Percentiles rank a stretch among this genome's conserved stretches.
phyloP scores from a whole-genome alignment of 2,329 filamentous ascomycete genomes.

The Thielaviopsis musarum region DNA sequence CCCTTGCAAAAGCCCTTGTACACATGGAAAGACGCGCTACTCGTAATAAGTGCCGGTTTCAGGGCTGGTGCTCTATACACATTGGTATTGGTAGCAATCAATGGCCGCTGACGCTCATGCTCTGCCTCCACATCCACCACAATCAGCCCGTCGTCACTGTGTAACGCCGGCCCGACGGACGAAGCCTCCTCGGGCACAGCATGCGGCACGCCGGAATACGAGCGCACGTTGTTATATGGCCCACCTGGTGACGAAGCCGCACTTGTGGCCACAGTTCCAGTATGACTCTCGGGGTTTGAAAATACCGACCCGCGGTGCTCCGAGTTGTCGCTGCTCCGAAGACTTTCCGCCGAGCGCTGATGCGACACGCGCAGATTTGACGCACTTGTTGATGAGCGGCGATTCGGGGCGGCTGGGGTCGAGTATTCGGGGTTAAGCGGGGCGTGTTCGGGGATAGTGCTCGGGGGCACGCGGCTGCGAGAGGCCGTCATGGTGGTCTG shows the following conservation, averaged over 20 bases:
- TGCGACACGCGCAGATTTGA: background rate
- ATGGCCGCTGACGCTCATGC: background rate
- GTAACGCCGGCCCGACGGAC: background rate
- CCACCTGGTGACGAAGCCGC: background rate
- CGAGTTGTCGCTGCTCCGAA: background rate
- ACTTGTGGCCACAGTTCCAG: background rate
- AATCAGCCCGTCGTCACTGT: constrained; percentile 20
- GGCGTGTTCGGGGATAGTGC: background rate
- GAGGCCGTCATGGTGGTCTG: background rate
- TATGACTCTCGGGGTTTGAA: background rate
- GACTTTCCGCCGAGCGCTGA: constrained; percentile 1
- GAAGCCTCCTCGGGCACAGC: background rate
- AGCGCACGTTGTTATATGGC: background rate
- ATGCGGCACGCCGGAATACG: background rate
- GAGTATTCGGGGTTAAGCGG: background rate
- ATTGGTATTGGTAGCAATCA: background rate
- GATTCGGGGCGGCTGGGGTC: background rate
- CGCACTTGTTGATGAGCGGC: background rate
- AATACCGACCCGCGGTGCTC: background rate
- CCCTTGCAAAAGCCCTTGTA: constrained; percentile 39
- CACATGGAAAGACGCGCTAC: constrained; percentile 32
- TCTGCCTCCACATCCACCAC: constrained; percentile 19
- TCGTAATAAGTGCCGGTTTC: constrained; percentile 6
- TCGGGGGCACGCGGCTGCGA: background rate
- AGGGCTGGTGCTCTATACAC: background rate